phyloP scores from a whole-genome alignment of 2,329 filamentous ascomycete genomes.

The Ophiosphaerella herpotricha region DNA sequence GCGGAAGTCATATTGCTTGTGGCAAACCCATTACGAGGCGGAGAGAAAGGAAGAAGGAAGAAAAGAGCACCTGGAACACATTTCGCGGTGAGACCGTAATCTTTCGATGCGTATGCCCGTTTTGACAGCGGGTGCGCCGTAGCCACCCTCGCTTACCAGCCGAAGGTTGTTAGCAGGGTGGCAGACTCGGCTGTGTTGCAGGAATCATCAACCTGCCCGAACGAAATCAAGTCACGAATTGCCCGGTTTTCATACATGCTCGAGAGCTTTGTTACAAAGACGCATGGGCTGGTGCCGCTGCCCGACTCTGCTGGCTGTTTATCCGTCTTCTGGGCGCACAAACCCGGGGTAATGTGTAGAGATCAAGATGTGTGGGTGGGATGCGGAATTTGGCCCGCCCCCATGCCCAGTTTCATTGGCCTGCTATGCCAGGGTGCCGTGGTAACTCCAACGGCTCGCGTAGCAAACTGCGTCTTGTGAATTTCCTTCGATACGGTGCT shows the following conservation, averaged over 20 bases:
- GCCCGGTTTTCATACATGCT: not conserved
- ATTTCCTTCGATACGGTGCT: not conserved
- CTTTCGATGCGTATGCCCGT: constrained; percentile 3
- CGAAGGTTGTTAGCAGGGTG: constrained; percentile 16
- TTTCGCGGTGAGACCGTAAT: constrained; percentile 5
- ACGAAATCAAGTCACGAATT: not conserved
- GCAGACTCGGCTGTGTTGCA: constrained; percentile 1
- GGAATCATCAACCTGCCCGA: not conserved
- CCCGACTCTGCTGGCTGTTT: too few relatives aligned
- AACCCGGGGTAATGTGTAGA: not conserved
- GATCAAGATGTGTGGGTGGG: not conserved
- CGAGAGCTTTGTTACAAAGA: not conserved
- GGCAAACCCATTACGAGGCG: constrained; percentile 12
- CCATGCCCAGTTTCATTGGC: not conserved
- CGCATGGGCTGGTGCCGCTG: too few relatives aligned
- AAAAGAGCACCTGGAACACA: constrained; percentile 4
- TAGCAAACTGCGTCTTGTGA: not conserved
- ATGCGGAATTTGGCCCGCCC: too few relatives aligned
- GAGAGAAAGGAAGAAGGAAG: not conserved
- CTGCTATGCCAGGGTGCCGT: not conserved
- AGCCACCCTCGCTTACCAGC: constrained; percentile 26
- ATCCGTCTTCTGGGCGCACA: not conserved
- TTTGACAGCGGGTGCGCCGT: constrained; percentile 5
- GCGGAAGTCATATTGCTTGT: constrained; percentile 8
- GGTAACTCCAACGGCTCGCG: constrained; percentile 6